Conservation (phyloP, 1,284 basidiomycete genomes). For the Boletus austroedulis region DNA sequence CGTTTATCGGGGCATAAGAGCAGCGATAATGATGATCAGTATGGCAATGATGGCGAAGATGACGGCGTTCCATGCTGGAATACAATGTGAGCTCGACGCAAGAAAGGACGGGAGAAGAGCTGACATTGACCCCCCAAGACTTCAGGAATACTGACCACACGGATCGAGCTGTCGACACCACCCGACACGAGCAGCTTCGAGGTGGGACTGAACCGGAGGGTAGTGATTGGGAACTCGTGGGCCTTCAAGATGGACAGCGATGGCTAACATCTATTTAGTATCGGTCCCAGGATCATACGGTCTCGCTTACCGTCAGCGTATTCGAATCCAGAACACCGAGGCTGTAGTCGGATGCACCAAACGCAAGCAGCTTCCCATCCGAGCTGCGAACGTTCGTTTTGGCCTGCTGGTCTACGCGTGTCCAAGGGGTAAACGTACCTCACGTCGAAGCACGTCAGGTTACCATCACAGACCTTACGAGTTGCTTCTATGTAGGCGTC, state of each 20-base stretch:
- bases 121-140: constrained; percentile 51
- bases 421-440: constrained; percentile 50
- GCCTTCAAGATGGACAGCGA: constrained; percentile 86
- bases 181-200: constrained; percentile 85
- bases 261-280: constrained; percentile 52
- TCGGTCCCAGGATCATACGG: not conserved
- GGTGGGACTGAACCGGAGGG: constrained; percentile 82
- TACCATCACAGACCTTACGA: constrained; percentile 70
- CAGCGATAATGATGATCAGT: constrained; percentile 29
- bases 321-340: constrained; percentile 83
- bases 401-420: constrained; percentile 4
- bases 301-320: constrained; percentile 66
- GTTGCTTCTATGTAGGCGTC: constrained; percentile 43
- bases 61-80: constrained; percentile 43
- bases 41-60: constrained; percentile 40
- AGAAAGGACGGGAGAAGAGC: constrained; percentile 25
- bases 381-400: constrained; percentile 45
- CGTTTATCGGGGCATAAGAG: constrained; percentile 29
- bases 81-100: constrained; percentile 10
- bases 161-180: constrained; percentile 87
- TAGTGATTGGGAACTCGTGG: constrained; percentile 93
- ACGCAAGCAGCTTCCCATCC: constrained; percentile 81
- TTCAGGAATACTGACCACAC: constrained; percentile 76
- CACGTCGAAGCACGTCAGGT: constrained; percentile 83
- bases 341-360: constrained; percentile 84